phyloP scores from a whole-genome alignment of 176 grass and related monocot species.

The Luzula sylvatica region DNA sequence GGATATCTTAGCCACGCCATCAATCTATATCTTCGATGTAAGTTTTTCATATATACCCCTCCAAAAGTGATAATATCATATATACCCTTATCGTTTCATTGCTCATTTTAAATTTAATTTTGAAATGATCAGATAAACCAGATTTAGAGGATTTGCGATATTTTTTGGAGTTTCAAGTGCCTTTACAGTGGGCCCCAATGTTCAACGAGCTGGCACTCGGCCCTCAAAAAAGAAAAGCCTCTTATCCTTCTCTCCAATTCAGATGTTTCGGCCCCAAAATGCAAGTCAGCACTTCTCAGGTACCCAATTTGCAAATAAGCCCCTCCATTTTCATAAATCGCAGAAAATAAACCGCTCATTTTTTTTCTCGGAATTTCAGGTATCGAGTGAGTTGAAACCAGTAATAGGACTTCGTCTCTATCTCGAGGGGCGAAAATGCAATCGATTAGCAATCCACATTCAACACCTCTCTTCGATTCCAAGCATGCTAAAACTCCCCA shows the following conservation, averaged over 20 bases:
- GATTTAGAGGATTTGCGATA: conserved; percentile 66
- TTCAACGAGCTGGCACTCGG: conserved; percentile 84
- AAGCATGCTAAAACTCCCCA: conserved; percentile 65
- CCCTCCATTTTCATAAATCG: neutral
- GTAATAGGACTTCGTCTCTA: conserved; percentile 71
- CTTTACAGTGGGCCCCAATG: conserved; percentile 79
- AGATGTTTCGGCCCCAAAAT: conserved; percentile 87
- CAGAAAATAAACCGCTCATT: neutral
- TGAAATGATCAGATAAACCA: conserved; percentile 66
- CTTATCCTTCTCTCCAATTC: conserved; percentile 69
- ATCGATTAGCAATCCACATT: conserved; percentile 83
- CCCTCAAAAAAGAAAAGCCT: conserved; percentile 73
- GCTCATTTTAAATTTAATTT: conserved; percentile 6
- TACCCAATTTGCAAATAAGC: conserved; percentile 13
- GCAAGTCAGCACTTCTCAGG: conserved; percentile 86
- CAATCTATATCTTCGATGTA: conserved; percentile 98
- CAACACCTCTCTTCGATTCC: conserved; percentile 89
- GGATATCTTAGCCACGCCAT: conserved; percentile 98
- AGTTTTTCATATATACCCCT: conserved; percentile 24
- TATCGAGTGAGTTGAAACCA: conserved; percentile 61
- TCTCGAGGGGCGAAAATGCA: conserved; percentile 86
- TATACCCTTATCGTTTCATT: too few relatives aligned
- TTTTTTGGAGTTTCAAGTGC: conserved; percentile 98
- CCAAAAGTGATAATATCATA: too few relatives aligned
- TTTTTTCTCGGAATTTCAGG: conserved; percentile 29